Percentiles rank a stretch among this genome's conserved stretches.
Conservation (phyloP, 805 yeast genomes). For the Komagataella populi region DNA sequence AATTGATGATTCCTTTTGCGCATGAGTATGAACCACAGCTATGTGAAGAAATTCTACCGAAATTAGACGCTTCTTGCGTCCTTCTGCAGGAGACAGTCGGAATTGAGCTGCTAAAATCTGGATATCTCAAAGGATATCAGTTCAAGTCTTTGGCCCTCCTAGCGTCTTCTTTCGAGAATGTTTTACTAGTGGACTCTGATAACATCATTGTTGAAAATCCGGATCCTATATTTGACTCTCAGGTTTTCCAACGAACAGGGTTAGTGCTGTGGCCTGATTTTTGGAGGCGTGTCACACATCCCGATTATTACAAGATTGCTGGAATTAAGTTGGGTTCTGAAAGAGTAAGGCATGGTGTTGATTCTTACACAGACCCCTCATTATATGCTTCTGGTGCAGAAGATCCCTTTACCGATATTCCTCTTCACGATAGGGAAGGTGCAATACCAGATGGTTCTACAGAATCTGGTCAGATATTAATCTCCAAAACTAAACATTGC, state of each 20-base stretch:
- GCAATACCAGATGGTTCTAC: constrained; percentile 40
- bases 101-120: constrained; percentile 20
- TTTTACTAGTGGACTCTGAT: constrained; percentile 37
- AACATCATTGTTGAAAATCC: constrained; percentile 35
- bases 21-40: constrained; percentile 29
- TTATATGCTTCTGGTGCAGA: constrained; percentile 2
- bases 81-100: constrained; percentile 37
- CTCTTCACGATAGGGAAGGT: constrained; percentile 38
- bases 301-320: constrained; percentile 31
- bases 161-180: constrained; percentile 38
- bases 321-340: constrained; percentile 18
- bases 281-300: constrained; percentile 44
- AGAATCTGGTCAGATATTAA: constrained; percentile 41
- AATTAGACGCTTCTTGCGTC: constrained; percentile 47
- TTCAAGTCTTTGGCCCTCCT: constrained; percentile 33
- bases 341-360: constrained; percentile 18
- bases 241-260: constrained; percentile 40
- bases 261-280: constrained; percentile 48
- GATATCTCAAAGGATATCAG: constrained; percentile 31
- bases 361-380: constrained; percentile 11
- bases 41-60: constrained; percentile 27
- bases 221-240: constrained; percentile 35
- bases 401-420: constrained; percentile 12
- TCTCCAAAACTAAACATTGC: constrained; percentile 34
- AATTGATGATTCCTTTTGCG: constrained; percentile 32